Conservation (phyloP, 2,329 filamentous ascomycete species). For the Ophiostoma australiae region DNA sequence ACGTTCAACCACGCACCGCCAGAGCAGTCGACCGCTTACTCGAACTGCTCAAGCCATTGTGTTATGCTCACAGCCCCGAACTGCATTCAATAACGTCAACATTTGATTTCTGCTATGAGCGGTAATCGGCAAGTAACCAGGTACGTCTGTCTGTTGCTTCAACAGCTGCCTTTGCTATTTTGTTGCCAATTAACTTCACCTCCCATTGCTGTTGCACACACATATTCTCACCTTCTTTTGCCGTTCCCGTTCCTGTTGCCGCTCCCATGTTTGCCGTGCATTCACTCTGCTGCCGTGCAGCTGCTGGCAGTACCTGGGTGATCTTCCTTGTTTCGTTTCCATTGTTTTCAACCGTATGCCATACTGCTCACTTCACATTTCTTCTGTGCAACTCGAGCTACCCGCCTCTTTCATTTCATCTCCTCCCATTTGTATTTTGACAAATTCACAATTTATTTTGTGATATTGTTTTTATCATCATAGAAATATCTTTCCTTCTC, state of each 20-base stretch:
- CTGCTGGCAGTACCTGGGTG: slow-evolving; percentile 21
- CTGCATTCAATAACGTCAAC: slow-evolving; percentile 16
- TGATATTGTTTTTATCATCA: slow-evolving; percentile 1
- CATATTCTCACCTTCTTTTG: not conserved
- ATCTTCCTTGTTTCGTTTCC: slow-evolving; percentile 22
- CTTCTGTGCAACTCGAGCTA: slow-evolving; percentile 20
- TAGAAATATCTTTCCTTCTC: slow-evolving; percentile 5
- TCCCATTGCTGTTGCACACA: not conserved
- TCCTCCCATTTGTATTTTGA: not conserved
- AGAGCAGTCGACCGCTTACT: not conserved
- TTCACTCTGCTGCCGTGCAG: slow-evolving; percentile 23
- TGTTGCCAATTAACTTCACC: not conserved
- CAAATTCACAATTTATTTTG: not conserved
- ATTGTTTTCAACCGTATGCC: not conserved
- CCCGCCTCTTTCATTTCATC: not conserved
- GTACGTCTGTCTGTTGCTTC: slow-evolving; percentile 30
- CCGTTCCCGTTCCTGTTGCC: slow-evolving; percentile 11
- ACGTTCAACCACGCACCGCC: not conserved
- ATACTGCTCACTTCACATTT: not conserved
- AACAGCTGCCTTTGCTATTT: slow-evolving; percentile 2
- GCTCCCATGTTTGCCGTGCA: slow-evolving; percentile 22
- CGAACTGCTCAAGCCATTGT: not conserved
- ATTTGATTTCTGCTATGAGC: slow-evolving; percentile 54
- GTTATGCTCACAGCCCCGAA: slow-evolving; percentile 14
- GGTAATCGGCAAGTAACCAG: slow-evolving; percentile 54